A percentile compares a stretch with the other conserved stretches of the same genome.
Conservation (phyloP, 1,284 basidiomycete species). For the Tremellales sp. region DNA sequence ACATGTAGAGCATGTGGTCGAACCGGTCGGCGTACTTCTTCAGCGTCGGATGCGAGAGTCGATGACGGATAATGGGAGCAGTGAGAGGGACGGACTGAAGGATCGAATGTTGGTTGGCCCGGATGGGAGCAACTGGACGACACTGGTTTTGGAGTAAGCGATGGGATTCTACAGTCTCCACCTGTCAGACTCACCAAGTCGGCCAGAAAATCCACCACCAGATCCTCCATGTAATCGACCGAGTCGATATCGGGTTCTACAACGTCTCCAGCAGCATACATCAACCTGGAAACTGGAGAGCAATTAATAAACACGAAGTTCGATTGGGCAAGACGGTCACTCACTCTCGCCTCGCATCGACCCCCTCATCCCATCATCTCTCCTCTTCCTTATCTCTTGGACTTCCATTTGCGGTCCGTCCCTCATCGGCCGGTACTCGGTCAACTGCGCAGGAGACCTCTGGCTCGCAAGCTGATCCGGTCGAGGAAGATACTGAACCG, state of each 20-base stretch:
- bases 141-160: constrained; percentile 15
- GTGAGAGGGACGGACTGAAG: constrained; percentile 26
- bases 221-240: constrained; percentile 44
- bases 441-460: too few relatives aligned
- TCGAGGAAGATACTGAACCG: too few relatives aligned
- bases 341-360: constrained; percentile 43
- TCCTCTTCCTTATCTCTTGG: constrained; percentile 7
- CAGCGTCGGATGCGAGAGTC: constrained; percentile 28
- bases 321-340: constrained; percentile 7
- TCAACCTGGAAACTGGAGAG: constrained; percentile 32
- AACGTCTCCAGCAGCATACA: constrained; percentile 45
- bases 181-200: constrained; percentile 32
- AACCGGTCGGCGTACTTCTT: constrained; percentile 41
- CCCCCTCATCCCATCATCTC: constrained; percentile 36
- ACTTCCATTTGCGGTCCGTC: not conserved
- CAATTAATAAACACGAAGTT: constrained; percentile 6
- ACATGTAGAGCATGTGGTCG: constrained; percentile 42
- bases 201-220: constrained; percentile 37
- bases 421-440: constrained; percentile 2
- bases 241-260: constrained; percentile 37
- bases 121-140: constrained; percentile 33
- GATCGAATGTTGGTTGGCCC: constrained; percentile 11
- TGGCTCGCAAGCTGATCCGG: not conserved
- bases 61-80: constrained; percentile 33
- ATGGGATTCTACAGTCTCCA: too few relatives aligned